phyloP scores from a whole-genome alignment of 441 rosid genomes.

The Eruca vesicaria region DNA sequence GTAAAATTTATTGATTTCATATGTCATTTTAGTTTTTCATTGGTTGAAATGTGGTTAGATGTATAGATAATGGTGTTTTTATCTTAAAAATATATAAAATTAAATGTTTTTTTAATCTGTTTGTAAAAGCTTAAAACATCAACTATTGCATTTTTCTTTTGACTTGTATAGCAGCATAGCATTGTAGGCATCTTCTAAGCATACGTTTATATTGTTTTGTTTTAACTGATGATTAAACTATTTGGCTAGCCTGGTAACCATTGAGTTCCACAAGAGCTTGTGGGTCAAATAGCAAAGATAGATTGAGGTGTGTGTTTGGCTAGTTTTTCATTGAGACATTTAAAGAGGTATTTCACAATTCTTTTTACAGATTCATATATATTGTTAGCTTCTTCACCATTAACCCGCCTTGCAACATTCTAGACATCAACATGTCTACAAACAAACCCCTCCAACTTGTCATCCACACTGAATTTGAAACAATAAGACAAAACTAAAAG shows the following conservation, averaged over 20 bases:
- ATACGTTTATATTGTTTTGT: not conserved
- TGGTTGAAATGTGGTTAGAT: too few species aligned
- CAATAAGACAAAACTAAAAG: not conserved
- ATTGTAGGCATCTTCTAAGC: not conserved
- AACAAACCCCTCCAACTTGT: not conserved
- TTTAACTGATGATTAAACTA: not conserved
- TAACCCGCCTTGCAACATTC: not conserved
- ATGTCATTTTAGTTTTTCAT: too few species aligned
- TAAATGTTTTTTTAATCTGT: too few species aligned
- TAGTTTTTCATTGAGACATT: not conserved
- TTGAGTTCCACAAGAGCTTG: not conserved
- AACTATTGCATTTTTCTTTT: too few species aligned
- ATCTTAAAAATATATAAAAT: too few species aligned
- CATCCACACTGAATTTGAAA: not conserved
- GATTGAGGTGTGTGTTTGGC: not conserved
- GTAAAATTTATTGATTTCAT: too few species aligned
- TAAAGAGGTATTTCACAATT: not conserved
- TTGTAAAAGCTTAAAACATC: too few species aligned
- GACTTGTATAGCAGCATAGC: not conserved
- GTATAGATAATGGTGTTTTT: too few species aligned
- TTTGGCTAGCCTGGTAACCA: not conserved
- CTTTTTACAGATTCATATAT: not conserved
- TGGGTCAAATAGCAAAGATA: not conserved
- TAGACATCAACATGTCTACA: not conserved
- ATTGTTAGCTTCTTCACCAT: not conserved